Evolutionary conservation across 495 filamentous ascomycete genomes (phyloP), one percentile per base, ranked within the genome.

Genomic region (Penicillium canescens): DNA sequence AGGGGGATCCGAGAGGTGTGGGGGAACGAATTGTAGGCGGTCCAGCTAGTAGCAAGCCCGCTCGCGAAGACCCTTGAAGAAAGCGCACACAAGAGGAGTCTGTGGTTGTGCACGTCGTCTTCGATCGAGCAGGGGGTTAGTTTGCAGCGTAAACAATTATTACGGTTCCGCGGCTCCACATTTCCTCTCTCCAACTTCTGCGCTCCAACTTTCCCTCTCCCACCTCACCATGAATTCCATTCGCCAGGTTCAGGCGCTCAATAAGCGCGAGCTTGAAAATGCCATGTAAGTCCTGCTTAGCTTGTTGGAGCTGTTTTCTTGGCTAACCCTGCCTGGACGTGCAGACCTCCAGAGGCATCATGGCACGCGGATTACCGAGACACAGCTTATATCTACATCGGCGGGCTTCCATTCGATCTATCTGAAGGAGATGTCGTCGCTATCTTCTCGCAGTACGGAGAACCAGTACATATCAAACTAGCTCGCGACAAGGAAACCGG

Each of bases 331-430:
- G 65, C 39, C 57, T 58, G 34, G 36, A 51, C 41, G 24, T 56
- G 39, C 48, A 90, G 86, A 46, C 73, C 88, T 13, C 85, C 90
- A 33, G 82, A 89, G 70, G 94, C 89, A 42, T 98, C 95, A 53
- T 99, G 94, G 94, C 94, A 99, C 70, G 84, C 87, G 63, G 94
- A 99, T 75, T 98, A 96, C 72, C 87, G 89, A 69, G 93, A 97
- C 77, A 96, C 95, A 11, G 94, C 94, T 55, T 99, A 93, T 71
- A 79, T 99, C 66, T 94, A 94, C 77, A 91, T 98, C 50, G 95
- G 95, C 60, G 94, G 94, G 26, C 83, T 99, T 42, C 92, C 92
- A 9, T 96, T 89, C 70, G 90, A 96, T 59, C 81, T 99, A 18
- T 91, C 91, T 39, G 94, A 99, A 71, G 94, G 94, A 62, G 94